Evolutionary conservation across 495 filamentous ascomycete species (phyloP).

Genomic region (Penicillium verhagenii): DNA sequence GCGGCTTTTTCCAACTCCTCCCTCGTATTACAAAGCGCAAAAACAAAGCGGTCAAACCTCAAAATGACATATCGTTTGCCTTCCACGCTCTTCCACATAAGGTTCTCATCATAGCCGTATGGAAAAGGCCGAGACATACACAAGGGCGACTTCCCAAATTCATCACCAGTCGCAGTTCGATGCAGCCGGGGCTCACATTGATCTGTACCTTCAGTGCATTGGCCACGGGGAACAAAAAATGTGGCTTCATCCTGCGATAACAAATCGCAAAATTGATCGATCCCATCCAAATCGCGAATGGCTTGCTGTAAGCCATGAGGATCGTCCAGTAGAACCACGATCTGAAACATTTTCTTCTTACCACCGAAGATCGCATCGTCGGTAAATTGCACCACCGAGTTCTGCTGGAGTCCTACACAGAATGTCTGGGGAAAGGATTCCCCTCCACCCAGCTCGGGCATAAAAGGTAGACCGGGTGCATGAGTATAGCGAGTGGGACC

Average conservation of each 20-base stretch:
- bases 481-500: constrained; percentile 28
- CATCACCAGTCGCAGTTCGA: constrained; percentile 18
- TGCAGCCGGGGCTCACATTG: constrained; percentile 7
- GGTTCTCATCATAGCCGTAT: constrained; percentile 14
- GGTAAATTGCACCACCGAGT: constrained; percentile 9
- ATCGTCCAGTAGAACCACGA: constrained; percentile 4
- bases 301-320: not conserved
- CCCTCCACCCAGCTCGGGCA: constrained; percentile 10
- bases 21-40: constrained; percentile 19
- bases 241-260: constrained; percentile 4
- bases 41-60: constrained; percentile 28
- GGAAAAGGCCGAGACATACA: constrained; percentile 24
- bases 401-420: not conserved
- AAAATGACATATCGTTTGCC: constrained; percentile 19
- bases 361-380: constrained; percentile 14
- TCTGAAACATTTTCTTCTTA: constrained; percentile 3
- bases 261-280: not conserved
- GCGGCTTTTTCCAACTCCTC: constrained; percentile 5
- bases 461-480: constrained; percentile 30
- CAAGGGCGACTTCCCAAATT: constrained; percentile 22
- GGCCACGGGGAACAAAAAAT: constrained; percentile 5
- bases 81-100: constrained; percentile 13
- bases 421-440: constrained; percentile 12
- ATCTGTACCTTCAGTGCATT: not conserved
- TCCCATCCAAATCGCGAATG: not conserved